Percentiles rank a stretch among this genome's conserved stretches.
phyloP scores from a whole-genome alignment of 1,284 basidiomycete genomes.

The Hymenochaete sp. region DNA sequence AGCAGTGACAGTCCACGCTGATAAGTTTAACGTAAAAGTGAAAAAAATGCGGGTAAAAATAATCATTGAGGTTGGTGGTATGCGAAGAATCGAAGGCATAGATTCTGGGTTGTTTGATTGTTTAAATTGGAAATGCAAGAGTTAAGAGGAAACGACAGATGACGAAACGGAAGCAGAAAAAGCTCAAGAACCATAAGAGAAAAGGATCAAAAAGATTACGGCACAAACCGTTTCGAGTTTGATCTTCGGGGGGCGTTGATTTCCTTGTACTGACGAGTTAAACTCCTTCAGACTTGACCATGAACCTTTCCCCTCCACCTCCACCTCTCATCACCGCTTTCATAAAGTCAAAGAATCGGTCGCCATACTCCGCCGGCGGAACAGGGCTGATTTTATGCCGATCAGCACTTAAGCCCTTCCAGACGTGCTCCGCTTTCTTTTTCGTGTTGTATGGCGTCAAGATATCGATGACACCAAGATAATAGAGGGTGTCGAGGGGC shows the following conservation, averaged over 20 bases:
- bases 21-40: background rate
- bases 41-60: background rate
- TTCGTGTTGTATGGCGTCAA: conserved; percentile 76
- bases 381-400: conserved; percentile 94
- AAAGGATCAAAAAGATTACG: background rate
- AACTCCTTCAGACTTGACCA: conserved; percentile 29
- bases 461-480: conserved; percentile 92
- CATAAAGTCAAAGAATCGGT: conserved; percentile 84
- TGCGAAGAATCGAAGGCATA: background rate
- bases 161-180: background rate
- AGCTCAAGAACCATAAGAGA: background rate
- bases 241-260: background rate
- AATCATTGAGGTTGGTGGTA: background rate
- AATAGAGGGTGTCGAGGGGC: conserved; percentile 78
- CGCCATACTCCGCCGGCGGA: conserved; percentile 74
- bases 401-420: conserved; percentile 86
- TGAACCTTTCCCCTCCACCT: conserved; percentile 58
- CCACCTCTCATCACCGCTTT: conserved; percentile 81
- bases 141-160: background rate
- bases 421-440: conserved; percentile 85
- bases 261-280: background rate
- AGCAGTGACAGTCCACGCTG: background rate
- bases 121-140: background rate
- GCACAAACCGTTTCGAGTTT: background rate
- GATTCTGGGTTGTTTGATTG: background rate